Conservation (phyloP, 2,329 filamentous ascomycete species). For the Acarospora socialis region DNA sequence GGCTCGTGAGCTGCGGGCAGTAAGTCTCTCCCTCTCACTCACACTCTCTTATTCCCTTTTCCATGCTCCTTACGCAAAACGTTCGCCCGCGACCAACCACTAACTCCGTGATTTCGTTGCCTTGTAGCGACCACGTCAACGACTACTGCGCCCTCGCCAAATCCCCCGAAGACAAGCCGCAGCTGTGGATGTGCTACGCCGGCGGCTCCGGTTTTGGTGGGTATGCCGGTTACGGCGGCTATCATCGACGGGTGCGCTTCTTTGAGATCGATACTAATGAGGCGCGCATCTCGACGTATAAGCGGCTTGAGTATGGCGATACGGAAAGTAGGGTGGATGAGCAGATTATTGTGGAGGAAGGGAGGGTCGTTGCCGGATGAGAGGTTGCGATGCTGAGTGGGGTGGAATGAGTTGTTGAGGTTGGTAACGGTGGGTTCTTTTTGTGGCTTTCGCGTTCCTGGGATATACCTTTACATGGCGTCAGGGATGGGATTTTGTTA, state of each 20-base stretch:
- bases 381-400: not conserved
- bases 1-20: slow-evolving; percentile 86
- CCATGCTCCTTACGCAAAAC: not conserved
- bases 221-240: slow-evolving; percentile 82
- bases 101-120: no score
- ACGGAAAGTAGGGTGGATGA: slow-evolving; percentile 41
- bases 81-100: slow-evolving; percentile 19
- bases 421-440: no score
- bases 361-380: slow-evolving; percentile 24
- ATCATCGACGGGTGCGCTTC: slow-evolving; percentile 67
- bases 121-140: slow-evolving; percentile 71
- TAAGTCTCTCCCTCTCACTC: slow-evolving; percentile 32
- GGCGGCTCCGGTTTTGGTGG: slow-evolving; percentile 81
- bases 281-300: slow-evolving; percentile 81
- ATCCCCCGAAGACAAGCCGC: slow-evolving; percentile 39
- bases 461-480: no score
- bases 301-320: slow-evolving; percentile 56
- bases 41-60: not conserved
- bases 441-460: no score
- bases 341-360: slow-evolving; percentile 52
- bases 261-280: slow-evolving; percentile 91
- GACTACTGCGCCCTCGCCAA: slow-evolving; percentile 63
- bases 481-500: no score
- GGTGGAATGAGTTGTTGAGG: no score
- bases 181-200: slow-evolving; percentile 96